Evolutionary conservation across 1,284 basidiomycete genomes (phyloP), one percentile per base, ranked within the genome.

Genomic region (Bjerkandera adusta): DNA sequence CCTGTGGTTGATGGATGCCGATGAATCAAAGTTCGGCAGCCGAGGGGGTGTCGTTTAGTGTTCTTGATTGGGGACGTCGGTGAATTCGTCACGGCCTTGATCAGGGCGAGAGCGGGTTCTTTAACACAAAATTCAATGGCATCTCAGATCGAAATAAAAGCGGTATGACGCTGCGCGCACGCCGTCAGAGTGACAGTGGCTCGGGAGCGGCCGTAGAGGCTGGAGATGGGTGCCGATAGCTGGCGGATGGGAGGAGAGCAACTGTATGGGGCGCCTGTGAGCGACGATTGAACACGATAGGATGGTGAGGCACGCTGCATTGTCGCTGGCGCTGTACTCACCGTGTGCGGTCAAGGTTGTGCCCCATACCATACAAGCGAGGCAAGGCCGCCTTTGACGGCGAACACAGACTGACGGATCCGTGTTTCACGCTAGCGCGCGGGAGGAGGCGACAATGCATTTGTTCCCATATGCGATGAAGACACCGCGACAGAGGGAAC

Each of bases 61-160:
- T n/a, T n/a, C n/a, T 25, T 38, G 36, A 38, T 38, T 16, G 36
- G 21, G 36, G 21, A 38, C 36, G 36, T 38, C 36, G 36, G 36
- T 38, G 36, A 6, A 20, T 37, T 22, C 36, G 36, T 22, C n/a
- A n/a, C n/a, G n/a, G n/a, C n/a, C n/a, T n/a, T n/a, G n/a, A n/a
- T 16, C 27, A 37, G 7, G 21, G 22, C 12, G 36, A 38, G 36
- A 26, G 24, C 36, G 36, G 36, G 36, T 24, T 5, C 36, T n/a
- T 37, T 21, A 6, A 21, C 36, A 18, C 12, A 7, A 37, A 37
- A 21, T 37, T 16, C 15, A 30, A 8, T 13, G 36, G 20, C 5
- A 38, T 38, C 36, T 38, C 22, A 38, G 36, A 38, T 38, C 11
- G 11, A 5, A 38, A 26, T 25, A 38, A 21, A 12, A 24, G 22